Evolutionary conservation across 2,329 filamentous ascomycete genomes (phyloP), one percentile per base, ranked within the genome.

Genomic region (Teratosphaeria zuluensis): DNA sequence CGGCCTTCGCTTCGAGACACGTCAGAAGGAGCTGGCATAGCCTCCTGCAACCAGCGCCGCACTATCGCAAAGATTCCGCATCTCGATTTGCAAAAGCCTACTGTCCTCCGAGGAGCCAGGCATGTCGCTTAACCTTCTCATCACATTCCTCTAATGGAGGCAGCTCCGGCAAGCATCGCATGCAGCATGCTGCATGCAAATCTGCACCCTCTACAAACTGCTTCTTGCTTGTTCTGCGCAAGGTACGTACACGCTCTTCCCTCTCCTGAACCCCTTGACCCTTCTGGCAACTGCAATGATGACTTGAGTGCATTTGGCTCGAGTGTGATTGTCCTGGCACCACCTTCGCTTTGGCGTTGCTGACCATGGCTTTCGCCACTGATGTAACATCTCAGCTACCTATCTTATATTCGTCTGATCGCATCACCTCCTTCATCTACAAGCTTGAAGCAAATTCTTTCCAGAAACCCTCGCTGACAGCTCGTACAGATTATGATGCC

Each of bases 301-400:
- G 92, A 97, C 92, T 90, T 92, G 92, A 97, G 92, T 92, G 92
- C 92, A 97, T 97, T 97, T 97, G 92, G 92, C 92, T 97, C 90
- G 92, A 97, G 92, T 82, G 95, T 91, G 84, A 85, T 80, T 76
- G 78, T 54, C 80, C 78, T 77, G 78, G 75, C 70, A 76, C 76
- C 79, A 66, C 79, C 80, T 80, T 87, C 88, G 85, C 96, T 87
- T 83, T 92, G 90, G 87, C 80, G 63, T 61, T 55, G 65, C 63
- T 67, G 70, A 66, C 65, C 64, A 58, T 66, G 78, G 11, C 78
- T 78, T 80, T 82, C 84, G 87, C 95, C 92, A 83, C 84, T 96
- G 92, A 96, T 96, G 92, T 95, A 88, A 95, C 85, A 80, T 86
- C 89, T 94, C 87, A 90, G 92, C 92, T 97, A 97, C 92, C 92